phyloP scores from a whole-genome alignment of 179 eudicot genomes.

The Spinacia oleracea region DNA sequence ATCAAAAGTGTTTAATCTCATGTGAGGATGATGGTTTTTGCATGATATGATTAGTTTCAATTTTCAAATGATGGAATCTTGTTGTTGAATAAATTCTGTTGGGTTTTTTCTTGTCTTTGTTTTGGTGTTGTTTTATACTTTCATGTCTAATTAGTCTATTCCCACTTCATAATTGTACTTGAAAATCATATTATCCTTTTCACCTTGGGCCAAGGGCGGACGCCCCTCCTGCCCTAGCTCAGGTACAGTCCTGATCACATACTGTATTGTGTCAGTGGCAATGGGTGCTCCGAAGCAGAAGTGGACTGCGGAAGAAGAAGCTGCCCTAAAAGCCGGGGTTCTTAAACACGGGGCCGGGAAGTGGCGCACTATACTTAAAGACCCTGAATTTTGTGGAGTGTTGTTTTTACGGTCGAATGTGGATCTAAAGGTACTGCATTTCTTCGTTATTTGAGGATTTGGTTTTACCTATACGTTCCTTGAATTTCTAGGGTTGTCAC shows the following conservation, averaged over 20 bases:
- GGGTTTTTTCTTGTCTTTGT: no score
- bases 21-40: no score
- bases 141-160: no score
- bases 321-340: conserved; percentile 88
- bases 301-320: conserved; percentile 95
- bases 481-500: conserved; percentile 3
- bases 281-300: conserved; percentile 98
- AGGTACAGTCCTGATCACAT: conserved; percentile 2
- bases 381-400: conserved; percentile 75
- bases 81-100: no score
- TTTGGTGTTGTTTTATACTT: no score
- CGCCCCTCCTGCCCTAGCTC: no score
- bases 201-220: no score
- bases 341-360: conserved; percentile 84
- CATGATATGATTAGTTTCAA: no score
- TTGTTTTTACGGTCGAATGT: conserved; percentile 78
- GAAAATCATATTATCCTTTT: no score
- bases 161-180: no score
- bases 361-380: conserved; percentile 92
- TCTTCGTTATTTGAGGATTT: conserved; percentile 16
- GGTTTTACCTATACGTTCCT: conserved; percentile 6
- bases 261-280: conserved; percentile 27
- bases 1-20: no score
- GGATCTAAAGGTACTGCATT: conserved; percentile 64
- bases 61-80: no score